Evolutionary conservation across 2,329 filamentous ascomycete species (phyloP).

Genomic region (Penicillium sp.): DNA sequence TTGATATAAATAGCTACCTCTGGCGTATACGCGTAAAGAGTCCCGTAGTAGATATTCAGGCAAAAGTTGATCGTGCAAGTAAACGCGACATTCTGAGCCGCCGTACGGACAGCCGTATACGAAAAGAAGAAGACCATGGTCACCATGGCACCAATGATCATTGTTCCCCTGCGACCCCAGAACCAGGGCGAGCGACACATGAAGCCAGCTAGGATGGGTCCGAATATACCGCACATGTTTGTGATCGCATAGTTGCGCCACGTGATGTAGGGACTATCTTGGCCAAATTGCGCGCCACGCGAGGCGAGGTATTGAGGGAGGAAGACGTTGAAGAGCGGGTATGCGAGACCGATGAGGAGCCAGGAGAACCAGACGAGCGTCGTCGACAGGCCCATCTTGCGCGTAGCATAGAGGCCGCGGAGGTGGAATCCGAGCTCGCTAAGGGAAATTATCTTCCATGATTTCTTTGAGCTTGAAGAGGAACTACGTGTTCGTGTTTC

Average conservation of each 20-base stretch:
- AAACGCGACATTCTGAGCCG: slow-evolving; percentile 55
- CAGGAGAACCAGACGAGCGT: slow-evolving; percentile 75
- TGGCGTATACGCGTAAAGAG: slow-evolving; percentile 60
- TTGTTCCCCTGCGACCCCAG: too few species aligned
- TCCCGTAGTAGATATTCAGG: slow-evolving; percentile 59
- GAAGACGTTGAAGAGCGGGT: slow-evolving; percentile 88
- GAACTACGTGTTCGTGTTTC: not conserved
- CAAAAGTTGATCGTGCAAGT: slow-evolving; percentile 60
- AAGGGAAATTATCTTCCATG: not conserved
- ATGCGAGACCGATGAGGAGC: slow-evolving; percentile 83
- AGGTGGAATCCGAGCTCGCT: slow-evolving; percentile 36
- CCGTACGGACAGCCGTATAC: slow-evolving; percentile 56
- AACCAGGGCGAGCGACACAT: too few species aligned
- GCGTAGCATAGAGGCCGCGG: slow-evolving; percentile 23
- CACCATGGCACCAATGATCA: slow-evolving; percentile 44
- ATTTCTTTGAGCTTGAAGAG: not conserved
- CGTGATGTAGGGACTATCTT: slow-evolving; percentile 49
- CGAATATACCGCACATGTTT: slow-evolving; percentile 75
- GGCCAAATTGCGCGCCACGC: slow-evolving; percentile 27
- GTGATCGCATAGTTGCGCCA: slow-evolving; percentile 87
- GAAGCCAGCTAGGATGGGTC: slow-evolving; percentile 74
- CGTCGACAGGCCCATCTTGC: slow-evolving; percentile 29
- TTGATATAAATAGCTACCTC: slow-evolving; percentile 35
- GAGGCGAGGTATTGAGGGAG: slow-evolving; percentile 80
- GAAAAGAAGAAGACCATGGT: slow-evolving; percentile 60